Evolutionary conservation across 805 yeast species (phyloP).

Genomic region (Geotrichum ghanense): DNA sequence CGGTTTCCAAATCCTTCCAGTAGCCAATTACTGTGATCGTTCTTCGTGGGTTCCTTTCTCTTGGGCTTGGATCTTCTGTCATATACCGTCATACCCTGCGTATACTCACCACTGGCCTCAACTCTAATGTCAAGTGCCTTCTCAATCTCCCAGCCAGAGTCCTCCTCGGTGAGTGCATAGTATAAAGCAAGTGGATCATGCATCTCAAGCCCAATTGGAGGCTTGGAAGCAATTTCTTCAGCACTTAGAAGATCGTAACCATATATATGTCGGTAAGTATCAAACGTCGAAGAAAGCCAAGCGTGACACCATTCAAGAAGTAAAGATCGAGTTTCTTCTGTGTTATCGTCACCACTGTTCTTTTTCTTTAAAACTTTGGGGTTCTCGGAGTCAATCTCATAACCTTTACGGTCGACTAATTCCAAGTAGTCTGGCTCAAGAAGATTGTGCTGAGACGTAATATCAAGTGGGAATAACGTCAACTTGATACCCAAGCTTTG

Average conservation of each 20-base stretch:
- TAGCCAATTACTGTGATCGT: constrained; percentile 19
- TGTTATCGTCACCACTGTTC: constrained; percentile 6
- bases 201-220: constrained; percentile 15
- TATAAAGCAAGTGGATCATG: constrained; percentile 32
- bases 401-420: constrained; percentile 7
- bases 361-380: not conserved
- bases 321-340: constrained; percentile 16
- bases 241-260: constrained; percentile 10
- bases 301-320: constrained; percentile 25
- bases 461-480: constrained; percentile 28
- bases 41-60: constrained; percentile 7
- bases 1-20: constrained; percentile 15
- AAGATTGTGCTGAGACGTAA: constrained; percentile 25
- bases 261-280: constrained; percentile 10
- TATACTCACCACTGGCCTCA: constrained; percentile 30
- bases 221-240: not conserved
- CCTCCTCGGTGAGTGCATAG: constrained; percentile 19
- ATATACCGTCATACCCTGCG: constrained; percentile 26
- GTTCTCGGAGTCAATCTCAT: not conserved
- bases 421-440: constrained; percentile 13
- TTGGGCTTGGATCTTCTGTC: constrained; percentile 25
- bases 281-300: constrained; percentile 24
- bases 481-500: constrained; percentile 23
- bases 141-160: constrained; percentile 12
- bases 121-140: constrained; percentile 26